phyloP scores from a whole-genome alignment of 768 basidiomycete species.

The Boletus barrowsii region DNA sequence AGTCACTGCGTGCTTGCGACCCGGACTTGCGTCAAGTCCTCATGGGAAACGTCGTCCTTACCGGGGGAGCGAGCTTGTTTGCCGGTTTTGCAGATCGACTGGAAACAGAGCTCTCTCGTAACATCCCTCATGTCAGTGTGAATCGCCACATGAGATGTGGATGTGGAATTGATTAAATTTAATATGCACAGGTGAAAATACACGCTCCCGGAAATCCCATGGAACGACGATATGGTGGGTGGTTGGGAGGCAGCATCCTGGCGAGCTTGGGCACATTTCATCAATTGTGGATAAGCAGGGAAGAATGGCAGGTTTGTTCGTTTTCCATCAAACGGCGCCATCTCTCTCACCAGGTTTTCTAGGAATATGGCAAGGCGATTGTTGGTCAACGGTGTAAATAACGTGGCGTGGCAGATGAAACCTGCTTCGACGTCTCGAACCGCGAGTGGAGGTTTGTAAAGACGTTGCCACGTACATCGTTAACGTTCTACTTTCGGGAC shows the following conservation, averaged over 20 bases:
- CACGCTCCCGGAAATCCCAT: conserved; percentile 88
- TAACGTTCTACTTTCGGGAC: neutral
- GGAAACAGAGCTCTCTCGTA: conserved; percentile 65
- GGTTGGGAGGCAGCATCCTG: conserved; percentile 95
- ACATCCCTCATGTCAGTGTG: conserved; percentile 73
- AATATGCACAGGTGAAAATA: conserved; percentile 70
- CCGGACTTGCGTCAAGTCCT: conserved; percentile 88
- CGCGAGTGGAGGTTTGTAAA: too few species aligned
- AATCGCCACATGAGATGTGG: neutral
- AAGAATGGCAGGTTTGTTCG: conserved; percentile 81
- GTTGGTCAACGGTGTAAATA: conserved; percentile 86
- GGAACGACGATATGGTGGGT: conserved; percentile 88
- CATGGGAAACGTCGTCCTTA: conserved; percentile 89
- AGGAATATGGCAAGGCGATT: conserved; percentile 84
- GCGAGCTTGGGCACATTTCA: conserved; percentile 97
- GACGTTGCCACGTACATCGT: neutral
- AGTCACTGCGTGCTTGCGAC: conserved; percentile 82
- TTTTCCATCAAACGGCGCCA: neutral
- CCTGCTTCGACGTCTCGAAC: neutral
- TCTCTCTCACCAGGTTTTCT: conserved; percentile 3
- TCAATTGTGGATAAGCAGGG: conserved; percentile 91
- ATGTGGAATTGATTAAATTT: conserved; percentile 7
- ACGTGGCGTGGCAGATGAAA: conserved; percentile 2
- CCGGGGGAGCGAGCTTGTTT: conserved; percentile 90
- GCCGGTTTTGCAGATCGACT: conserved; percentile 85